Evolutionary conservation across 441 rosid species (phyloP).

Genomic region (Eruca vesicaria): DNA sequence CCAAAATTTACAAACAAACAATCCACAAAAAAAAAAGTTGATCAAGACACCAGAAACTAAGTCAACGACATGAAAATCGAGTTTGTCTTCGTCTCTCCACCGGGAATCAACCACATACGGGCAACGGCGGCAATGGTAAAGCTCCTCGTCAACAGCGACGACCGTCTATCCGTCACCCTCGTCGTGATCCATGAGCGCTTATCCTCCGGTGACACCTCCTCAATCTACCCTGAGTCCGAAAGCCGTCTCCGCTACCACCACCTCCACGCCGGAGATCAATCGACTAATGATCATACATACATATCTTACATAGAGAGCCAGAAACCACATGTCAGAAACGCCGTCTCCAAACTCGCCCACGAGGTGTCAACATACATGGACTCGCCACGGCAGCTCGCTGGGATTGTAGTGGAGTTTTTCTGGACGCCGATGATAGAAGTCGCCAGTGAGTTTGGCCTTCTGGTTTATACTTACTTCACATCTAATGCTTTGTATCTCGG

Average conservation of each 20-base stretch:
- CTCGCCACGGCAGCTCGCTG: constrained; percentile 31
- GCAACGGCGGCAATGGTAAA: constrained; percentile 41
- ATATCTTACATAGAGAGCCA: constrained; percentile 5
- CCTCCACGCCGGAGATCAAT: constrained; percentile 8
- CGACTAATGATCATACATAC: not conserved
- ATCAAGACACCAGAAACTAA: not conserved
- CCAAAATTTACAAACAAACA: too few relatives aligned
- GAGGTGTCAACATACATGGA: not conserved
- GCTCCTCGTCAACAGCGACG: constrained; percentile 37
- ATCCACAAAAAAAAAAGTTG: too few relatives aligned
- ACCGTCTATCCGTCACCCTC: too few relatives aligned
- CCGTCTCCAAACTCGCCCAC: not conserved
- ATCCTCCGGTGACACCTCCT: not conserved
- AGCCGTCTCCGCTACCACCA: constrained; percentile 14
- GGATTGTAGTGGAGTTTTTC: constrained; percentile 51
- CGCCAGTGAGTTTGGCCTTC: constrained; percentile 44
- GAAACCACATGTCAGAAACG: constrained; percentile 21
- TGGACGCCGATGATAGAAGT: constrained; percentile 54
- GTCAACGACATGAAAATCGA: constrained; percentile 21
- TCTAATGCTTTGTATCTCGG: constrained; percentile 44
- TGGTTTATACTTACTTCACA: constrained; percentile 42
- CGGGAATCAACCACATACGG: constrained; percentile 43
- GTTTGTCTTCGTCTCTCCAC: not conserved
- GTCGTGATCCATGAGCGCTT: too few relatives aligned
- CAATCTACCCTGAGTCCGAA: not conserved